Evolutionary conservation across 306 rosid genomes (phyloP), one percentile per base, ranked within the genome.

Genomic region (Aeschynomene evenia): DNA sequence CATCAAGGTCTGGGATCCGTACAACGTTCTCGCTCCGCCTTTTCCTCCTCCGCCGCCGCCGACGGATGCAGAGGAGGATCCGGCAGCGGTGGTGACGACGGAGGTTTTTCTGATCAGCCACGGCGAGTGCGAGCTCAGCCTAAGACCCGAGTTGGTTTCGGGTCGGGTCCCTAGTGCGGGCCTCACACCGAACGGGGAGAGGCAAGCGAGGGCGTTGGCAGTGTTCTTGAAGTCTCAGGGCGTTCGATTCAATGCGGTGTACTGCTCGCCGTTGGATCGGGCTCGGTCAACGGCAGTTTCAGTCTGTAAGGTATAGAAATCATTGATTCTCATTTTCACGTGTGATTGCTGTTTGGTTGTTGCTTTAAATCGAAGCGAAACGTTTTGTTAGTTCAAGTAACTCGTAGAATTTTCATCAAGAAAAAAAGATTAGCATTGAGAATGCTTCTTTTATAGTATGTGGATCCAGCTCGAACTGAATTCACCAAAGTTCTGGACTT

Each of bases 1-100:
- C 22, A 91, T 89, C 78, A 91, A 94, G 82, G 97, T 94, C n/a
- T 94, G 96, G 96, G 99, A 94, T 63, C 97, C 99, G 6, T 94
- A 94, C 82, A 94, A 91, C 46, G 96, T 94, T 20, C 78, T 93
- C 9, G 87, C 92, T 0, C 98, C 82, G 9, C 82, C 93, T 4
- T 86, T 91, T 29, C 85, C 82, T 20, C 79, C 74, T 6, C 92
- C 82, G 3, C 84, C 88, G 0, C 91, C 81, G 2, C 57, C 87
- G 0, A 59, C 49, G 73, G 87, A 72, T 15, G 84, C 52, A n/a
- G 97, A 88, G 20, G 86, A 85, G 37, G 77, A 70, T 68, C 83
- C 70, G 15, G 84, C 56, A 8, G 96, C 86, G 19, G 86, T 82
- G 43, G 77, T 67, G 71, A 83, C 80, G 22, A 79, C 77, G 49